Percentiles rank a stretch among this genome's conserved stretches.
These are phyloP conservation scores for Microstegium vimineum DNA, from an alignment of 176 grass and related monocot species.

Conservation along the genomic window DNA sequence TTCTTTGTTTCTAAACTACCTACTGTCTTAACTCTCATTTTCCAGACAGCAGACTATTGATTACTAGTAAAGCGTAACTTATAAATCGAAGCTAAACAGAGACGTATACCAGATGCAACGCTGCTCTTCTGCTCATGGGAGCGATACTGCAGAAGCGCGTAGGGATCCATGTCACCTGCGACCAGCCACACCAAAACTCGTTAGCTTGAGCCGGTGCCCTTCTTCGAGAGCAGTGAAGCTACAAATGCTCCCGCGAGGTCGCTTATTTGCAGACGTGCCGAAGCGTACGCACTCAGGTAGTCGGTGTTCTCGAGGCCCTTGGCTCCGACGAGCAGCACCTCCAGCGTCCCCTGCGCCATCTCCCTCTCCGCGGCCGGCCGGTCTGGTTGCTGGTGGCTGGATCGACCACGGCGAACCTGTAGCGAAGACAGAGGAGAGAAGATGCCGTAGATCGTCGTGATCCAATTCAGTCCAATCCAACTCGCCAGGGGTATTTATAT, in stretches of 20 bases:
- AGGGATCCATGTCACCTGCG: slow-evolving; percentile 89
- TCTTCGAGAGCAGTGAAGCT: background rate
- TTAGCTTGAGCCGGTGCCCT: background rate
- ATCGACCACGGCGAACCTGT: background rate
- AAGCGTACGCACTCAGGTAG: slow-evolving; percentile 52
- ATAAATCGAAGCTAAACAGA: background rate
- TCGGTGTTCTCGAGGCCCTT: slow-evolving; percentile 87
- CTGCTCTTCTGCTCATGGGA: slow-evolving; percentile 77
- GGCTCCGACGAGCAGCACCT: slow-evolving; percentile 84
- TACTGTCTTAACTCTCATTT: background rate
- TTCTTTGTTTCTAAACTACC: background rate
- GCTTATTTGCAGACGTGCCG: background rate
- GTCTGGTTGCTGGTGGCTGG: background rate
- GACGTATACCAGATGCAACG: slow-evolving; percentile 33
- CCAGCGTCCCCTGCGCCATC: slow-evolving; percentile 73
- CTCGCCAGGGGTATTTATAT: background rate
- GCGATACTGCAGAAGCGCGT: slow-evolving; percentile 55
- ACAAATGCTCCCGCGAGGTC: no score
- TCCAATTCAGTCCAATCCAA: slow-evolving; percentile 17
- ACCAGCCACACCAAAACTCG: background rate
- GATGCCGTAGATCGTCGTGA: background rate
- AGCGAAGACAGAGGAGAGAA: background rate
- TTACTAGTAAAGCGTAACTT: background rate
- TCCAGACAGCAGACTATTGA: background rate
- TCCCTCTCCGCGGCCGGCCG: background rate